phyloP scores from a whole-genome alignment of 2,329 filamentous ascomycete species.

The Beauveria asiatica region DNA sequence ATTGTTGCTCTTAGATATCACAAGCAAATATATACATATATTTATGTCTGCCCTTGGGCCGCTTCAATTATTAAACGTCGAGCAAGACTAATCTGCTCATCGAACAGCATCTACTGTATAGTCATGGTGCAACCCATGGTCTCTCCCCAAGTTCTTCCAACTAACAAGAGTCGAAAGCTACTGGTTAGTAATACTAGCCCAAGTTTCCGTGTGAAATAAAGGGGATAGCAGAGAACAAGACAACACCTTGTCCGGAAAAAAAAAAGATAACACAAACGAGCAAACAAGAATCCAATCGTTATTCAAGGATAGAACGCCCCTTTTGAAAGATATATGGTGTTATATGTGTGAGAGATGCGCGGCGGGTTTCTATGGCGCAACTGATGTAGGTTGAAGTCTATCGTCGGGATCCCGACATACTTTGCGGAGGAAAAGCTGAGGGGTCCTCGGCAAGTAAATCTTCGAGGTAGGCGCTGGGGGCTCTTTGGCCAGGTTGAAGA shows the following conservation, averaged over 20 bases:
- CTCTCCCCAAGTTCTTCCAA: not conserved
- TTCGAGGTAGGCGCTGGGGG: conserved; percentile 83
- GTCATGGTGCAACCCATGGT: not conserved
- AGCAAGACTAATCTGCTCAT: not conserved
- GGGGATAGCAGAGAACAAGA: not conserved
- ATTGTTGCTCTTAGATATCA: no score
- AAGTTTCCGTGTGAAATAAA: not conserved
- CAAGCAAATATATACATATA: not conserved
- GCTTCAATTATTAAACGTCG: conserved; percentile 5
- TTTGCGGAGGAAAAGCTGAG: conserved; percentile 37
- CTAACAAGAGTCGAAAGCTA: not conserved
- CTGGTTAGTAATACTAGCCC: not conserved
- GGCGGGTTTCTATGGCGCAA: not conserved
- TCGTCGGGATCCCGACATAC: conserved; percentile 24
- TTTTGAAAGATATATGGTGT: not conserved
- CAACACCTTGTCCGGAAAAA: not conserved
- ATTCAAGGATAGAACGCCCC: conserved; percentile 5
- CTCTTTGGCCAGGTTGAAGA: conserved; percentile 55
- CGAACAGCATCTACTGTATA: not conserved
- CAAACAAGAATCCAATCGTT: not conserved
- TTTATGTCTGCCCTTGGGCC: not conserved
- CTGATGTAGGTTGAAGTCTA: conserved; percentile 15
- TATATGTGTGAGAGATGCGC: not conserved
- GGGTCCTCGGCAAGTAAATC: conserved; percentile 76
- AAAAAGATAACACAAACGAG: not conserved